phyloP scores from a whole-genome alignment of 1,284 basidiomycete species.

The Cutaneotrichosporon spelunceum region DNA sequence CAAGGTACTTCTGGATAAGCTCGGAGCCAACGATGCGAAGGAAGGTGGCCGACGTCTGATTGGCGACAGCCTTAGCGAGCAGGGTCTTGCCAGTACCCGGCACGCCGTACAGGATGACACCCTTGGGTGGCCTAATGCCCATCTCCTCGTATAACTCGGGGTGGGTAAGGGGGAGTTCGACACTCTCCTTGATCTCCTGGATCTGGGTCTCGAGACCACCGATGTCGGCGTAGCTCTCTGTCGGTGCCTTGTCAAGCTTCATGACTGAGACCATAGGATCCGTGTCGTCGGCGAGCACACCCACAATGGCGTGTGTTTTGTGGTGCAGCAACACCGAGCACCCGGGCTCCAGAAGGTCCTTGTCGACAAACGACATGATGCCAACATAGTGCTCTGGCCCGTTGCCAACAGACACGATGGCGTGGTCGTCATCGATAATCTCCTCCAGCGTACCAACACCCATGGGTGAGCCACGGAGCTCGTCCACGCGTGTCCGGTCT shows the following conservation, averaged over 20 bases:
- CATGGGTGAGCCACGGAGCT: conserved; percentile 93
- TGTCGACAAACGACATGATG: conserved; percentile 99
- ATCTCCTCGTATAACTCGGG: conserved; percentile 99
- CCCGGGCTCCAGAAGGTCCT: conserved; percentile 93
- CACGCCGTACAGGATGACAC: conserved; percentile 97
- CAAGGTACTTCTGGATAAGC: conserved; percentile 98
- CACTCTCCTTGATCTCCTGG: conserved; percentile 99
- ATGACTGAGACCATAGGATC: conserved; percentile 98
- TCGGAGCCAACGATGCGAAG: conserved; percentile 96
- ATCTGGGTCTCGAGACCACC: conserved; percentile 96
- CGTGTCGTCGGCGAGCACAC: conserved; percentile 93
- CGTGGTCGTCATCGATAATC: conserved; percentile 99
- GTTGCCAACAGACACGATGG: conserved; percentile 90
- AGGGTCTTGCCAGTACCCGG: conserved; percentile 98
- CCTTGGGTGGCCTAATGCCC: conserved; percentile 98
- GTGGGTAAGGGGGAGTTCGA: conserved; percentile 95
- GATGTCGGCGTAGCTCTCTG: conserved; percentile 97
- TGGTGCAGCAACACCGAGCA: conserved; percentile 95
- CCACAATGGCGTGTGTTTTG: conserved; percentile 92
- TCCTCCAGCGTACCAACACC: conserved; percentile 96
- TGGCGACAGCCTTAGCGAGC: conserved; percentile 96
- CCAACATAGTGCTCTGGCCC: conserved; percentile 98
- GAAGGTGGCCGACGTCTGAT: conserved; percentile 98
- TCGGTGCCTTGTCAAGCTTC: conserved; percentile 98
- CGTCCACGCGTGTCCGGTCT: conserved; percentile 90